Evolutionary conservation across 768 basidiomycete genomes (phyloP).

Genomic region (Mycena crocata): DNA sequence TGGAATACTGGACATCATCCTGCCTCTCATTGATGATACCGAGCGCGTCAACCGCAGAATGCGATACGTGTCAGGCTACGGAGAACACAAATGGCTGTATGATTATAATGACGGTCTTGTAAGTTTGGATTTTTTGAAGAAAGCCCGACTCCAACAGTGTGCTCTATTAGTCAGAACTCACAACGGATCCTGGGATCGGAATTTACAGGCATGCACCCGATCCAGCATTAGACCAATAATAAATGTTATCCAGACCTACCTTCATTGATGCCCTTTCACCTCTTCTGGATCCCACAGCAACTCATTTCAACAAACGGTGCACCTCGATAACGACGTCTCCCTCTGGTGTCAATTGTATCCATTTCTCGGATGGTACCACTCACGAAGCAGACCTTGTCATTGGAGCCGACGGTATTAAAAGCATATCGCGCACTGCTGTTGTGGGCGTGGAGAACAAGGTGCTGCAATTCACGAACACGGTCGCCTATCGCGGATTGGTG

Average conservation of each 20-base stretch:
- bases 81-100: conserved; percentile 55
- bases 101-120: too few relatives aligned
- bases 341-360: conserved; percentile 46
- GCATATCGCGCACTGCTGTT: conserved; percentile 54
- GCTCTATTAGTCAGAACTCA: conserved; percentile 48
- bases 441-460: conserved; percentile 38
- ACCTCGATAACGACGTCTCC: conserved; percentile 42
- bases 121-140: too few relatives aligned
- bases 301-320: conserved; percentile 65
- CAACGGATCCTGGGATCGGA: conserved; percentile 51
- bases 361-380: conserved; percentile 61
- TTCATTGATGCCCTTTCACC: conserved; percentile 61
- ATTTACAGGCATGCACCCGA: conserved; percentile 53
- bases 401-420: conserved; percentile 66
- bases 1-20: conserved; percentile 55
- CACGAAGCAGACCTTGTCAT: conserved; percentile 61
- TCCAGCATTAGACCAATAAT: too few relatives aligned
- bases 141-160: too few relatives aligned
- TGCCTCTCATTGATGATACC: conserved; percentile 49
- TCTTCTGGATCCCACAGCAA: conserved; percentile 48
- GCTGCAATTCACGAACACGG: conserved; percentile 56
- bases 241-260: conserved; percentile 57
- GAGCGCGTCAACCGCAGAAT: conserved; percentile 50
- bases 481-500: conserved; percentile 63
- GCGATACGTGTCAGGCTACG: conserved; percentile 53